phyloP scores from a whole-genome alignment of 108 stramenopile genomes.

The Parietichytrium sp. region DNA sequence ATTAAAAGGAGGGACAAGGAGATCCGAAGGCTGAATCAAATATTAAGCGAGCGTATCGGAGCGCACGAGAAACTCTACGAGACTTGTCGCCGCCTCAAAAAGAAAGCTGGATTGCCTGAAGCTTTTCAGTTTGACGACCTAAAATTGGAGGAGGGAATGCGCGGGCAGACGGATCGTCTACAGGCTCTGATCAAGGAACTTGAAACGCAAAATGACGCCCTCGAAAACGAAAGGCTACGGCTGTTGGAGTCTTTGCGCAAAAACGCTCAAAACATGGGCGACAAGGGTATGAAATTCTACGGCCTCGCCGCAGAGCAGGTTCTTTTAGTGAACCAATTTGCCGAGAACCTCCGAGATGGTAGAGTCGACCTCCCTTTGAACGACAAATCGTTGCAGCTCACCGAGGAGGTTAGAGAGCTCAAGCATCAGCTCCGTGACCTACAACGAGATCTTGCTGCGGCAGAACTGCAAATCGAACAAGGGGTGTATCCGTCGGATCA shows the following conservation, averaged over 20 bases:
- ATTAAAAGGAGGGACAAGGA: slow-evolving; percentile 63
- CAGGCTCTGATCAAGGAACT: slow-evolving; percentile 60
- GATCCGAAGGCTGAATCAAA: slow-evolving; percentile 53
- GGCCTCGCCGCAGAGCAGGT: slow-evolving; percentile 56
- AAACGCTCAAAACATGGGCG: slow-evolving; percentile 62
- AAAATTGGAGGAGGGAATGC: slow-evolving; percentile 54
- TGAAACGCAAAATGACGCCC: slow-evolving; percentile 61
- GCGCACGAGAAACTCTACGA: slow-evolving; percentile 57
- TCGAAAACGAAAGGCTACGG: slow-evolving; percentile 66
- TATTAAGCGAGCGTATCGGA: slow-evolving; percentile 57
- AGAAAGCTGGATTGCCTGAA: slow-evolving; percentile 60
- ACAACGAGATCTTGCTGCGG: slow-evolving; percentile 28
- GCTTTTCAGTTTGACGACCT: slow-evolving; percentile 65
- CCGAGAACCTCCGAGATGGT: slow-evolving; percentile 58
- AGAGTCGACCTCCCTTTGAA: slow-evolving; percentile 57
- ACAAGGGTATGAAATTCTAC: slow-evolving; percentile 60
- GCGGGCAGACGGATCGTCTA: slow-evolving; percentile 45
- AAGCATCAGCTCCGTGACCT: slow-evolving; percentile 41
- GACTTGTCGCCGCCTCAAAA: slow-evolving; percentile 68
- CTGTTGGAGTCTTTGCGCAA: slow-evolving; percentile 65
- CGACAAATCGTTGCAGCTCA: slow-evolving; percentile 56
- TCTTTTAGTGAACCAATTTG: slow-evolving; percentile 62
- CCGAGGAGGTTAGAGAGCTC: slow-evolving; percentile 49
- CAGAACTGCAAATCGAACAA: neutral
- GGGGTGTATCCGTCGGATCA: no score